A percentile compares a stretch with the other conserved stretches of the same genome.
These are phyloP conservation scores for Gossypium schwendimanii DNA, from an alignment of 441 rosid genomes.

Conservation along the genomic window DNA sequence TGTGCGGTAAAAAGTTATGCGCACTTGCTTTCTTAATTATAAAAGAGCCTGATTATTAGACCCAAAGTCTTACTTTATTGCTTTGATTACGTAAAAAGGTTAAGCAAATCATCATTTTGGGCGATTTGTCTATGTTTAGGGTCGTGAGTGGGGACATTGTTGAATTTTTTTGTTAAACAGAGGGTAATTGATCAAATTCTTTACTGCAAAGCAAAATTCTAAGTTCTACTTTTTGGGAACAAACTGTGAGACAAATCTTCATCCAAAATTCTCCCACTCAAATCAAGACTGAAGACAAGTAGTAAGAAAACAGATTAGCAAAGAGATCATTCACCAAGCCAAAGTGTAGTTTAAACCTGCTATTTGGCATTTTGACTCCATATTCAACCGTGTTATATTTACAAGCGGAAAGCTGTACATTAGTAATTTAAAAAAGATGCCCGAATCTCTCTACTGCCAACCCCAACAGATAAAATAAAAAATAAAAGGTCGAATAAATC, in stretches of 20 bases:
- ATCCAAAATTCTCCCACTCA: not conserved
- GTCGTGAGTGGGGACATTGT: not conserved
- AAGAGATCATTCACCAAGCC: not conserved
- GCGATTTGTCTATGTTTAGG: not conserved
- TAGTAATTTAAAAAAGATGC: not conserved
- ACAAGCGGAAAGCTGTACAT: conserved; percentile 10
- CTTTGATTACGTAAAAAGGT: not conserved
- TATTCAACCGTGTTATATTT: not conserved
- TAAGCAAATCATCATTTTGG: not conserved
- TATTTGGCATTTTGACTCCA: not conserved
- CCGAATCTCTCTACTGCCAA: not conserved
- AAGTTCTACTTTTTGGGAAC: not conserved
- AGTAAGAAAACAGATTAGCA: not conserved
- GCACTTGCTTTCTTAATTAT: not conserved
- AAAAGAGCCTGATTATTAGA: not conserved
- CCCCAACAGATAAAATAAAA: not conserved
- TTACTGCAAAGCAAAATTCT: not conserved
- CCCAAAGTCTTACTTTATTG: not conserved
- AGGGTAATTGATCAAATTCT: not conserved
- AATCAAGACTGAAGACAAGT: not conserved
- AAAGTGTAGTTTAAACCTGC: not conserved
- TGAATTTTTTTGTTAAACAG: not conserved
- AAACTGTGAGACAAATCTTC: not conserved
- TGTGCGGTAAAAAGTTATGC: not conserved
- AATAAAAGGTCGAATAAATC: not conserved